Evolutionary conservation across 2,329 filamentous ascomycete species (phyloP), one percentile per base, ranked within the genome.

Genomic region (Ophioceras dolichostomum): DNA sequence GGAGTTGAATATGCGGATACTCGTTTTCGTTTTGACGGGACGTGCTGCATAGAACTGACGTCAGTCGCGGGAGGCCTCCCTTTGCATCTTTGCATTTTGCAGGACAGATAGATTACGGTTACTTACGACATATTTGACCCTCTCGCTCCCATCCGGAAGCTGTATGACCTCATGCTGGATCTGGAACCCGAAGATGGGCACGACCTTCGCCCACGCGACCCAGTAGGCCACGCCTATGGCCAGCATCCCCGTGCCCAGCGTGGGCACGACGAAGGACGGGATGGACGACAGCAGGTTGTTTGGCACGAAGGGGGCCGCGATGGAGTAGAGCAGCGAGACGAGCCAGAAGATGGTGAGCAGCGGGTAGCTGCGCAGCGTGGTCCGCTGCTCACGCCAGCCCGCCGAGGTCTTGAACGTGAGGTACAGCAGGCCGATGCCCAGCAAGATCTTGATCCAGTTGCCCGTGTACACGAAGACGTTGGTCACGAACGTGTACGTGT

Each of bases 201-300:
- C 40, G 3, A 48, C 22, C 26, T 49, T 45, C 12, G 43, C 39
- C 50, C 49, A 52, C 5, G 51, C 29, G 10, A 46, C 39, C 51
- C 52, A 55, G 47, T 63, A 63, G 2, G 54, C 39, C 1, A 54
- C 55, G 20, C 61, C 60, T 1, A 49, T 38, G 2, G 56, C 18
- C 30, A 64, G 42, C 6, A 66, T 54, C 12, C 49, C 50, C 12
- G 65, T 57, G 14, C 61, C 61, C 2, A 65, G 51, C 16, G 63
- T 51, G 1, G 62, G 59, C 27, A 59, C 63, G 2, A 64, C 53
- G 47, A 60, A 65, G 47, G 63, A 65, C 2, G 62, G 61, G 22
- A 64, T 19, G 12, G 32, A 12, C 0, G 22, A 10, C 9, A 45
- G 38, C 19, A 47, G 38, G 3, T 37, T 31, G 40, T 51, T 54